These are phyloP conservation scores for Achlya hypogyna DNA, from an alignment of 352 stramenopile genomes.

Conservation along the genomic window DNA sequence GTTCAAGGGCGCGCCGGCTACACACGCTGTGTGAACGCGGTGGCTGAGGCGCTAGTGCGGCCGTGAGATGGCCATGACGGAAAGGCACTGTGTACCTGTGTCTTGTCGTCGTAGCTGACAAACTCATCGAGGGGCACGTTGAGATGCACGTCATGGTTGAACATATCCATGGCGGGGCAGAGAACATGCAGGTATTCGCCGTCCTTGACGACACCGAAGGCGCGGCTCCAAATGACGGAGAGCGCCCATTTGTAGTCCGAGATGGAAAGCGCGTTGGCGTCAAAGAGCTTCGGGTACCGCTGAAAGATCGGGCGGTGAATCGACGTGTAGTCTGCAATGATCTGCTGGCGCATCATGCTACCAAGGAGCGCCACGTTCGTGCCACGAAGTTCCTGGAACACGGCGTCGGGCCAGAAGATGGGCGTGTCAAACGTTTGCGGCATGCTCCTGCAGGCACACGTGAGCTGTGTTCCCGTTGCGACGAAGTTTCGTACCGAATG, in stretches of 20 bases:
- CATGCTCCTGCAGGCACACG: conserved; percentile 23
- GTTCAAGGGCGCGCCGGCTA: conserved; percentile 27
- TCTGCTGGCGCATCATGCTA: conserved; percentile 53
- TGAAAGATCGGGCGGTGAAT: conserved; percentile 40
- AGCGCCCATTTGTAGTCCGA: conserved; percentile 68
- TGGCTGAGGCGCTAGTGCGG: conserved; percentile 25
- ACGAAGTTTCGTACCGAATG: conserved; percentile 27
- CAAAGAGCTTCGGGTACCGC: conserved; percentile 40
- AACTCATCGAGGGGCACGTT: conserved; percentile 41
- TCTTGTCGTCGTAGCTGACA: conserved; percentile 37
- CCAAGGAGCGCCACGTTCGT: conserved; percentile 51
- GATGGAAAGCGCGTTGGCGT: conserved; percentile 26
- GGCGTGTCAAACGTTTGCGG: conserved; percentile 46
- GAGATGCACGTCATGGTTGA: conserved; percentile 55
- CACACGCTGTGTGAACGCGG: conserved; percentile 29
- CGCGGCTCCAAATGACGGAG: conserved; percentile 65
- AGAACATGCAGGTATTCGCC: conserved; percentile 41
- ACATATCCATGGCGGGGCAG: conserved; percentile 66
- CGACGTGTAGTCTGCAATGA: conserved; percentile 45
- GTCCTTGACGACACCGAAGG: conserved; percentile 43
- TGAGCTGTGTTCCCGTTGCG: background rate
- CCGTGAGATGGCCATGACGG: background rate
- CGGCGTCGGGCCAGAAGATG: conserved; percentile 40
- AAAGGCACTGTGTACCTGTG: conserved; percentile 21
- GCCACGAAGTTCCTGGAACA: conserved; percentile 38